A percentile compares a stretch with the other conserved stretches of the same genome.
Evolutionary conservation across 139 green algal species (phyloP).

Genomic region (Chlorella sp.): DNA sequence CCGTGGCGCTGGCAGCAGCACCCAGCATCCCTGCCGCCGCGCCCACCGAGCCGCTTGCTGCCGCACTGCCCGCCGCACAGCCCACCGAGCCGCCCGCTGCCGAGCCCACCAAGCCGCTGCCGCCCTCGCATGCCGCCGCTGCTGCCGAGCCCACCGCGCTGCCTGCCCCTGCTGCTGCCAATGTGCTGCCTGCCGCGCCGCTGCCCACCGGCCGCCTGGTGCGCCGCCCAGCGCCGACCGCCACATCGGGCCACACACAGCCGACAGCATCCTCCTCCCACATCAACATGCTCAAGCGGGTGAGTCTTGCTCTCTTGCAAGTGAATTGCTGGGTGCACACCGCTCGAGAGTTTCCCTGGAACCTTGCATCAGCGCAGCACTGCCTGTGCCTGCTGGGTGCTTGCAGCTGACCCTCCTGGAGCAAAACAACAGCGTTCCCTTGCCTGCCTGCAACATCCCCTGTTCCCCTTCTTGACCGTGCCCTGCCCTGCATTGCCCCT

Average conservation of each 20-base stretch:
- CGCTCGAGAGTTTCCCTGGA: not conserved
- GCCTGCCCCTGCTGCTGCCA: not conserved
- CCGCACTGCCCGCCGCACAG: not conserved
- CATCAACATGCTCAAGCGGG: constrained; percentile 17
- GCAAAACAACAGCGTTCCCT: no score
- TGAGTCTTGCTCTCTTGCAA: not conserved
- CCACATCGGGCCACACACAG: not conserved
- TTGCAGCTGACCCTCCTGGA: not conserved
- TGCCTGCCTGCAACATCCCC: not conserved
- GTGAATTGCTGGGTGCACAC: not conserved
- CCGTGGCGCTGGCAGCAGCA: not conserved
- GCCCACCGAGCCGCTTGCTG: not conserved
- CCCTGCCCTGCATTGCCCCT: not conserved
- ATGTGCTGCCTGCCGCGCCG: not conserved
- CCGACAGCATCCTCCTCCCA: not conserved
- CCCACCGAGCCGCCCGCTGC: not conserved
- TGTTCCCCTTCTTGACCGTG: not conserved
- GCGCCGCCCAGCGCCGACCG: not conserved
- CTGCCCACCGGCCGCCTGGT: not conserved
- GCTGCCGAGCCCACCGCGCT: not conserved
- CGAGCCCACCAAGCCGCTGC: not conserved
- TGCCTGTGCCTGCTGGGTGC: not conserved
- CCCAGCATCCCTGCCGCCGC: not conserved
- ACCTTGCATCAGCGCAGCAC: not conserved
- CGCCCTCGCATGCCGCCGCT: not conserved